Base-by-base conservation (phyloP, 768 basidiomycete species). In the Strobilomyces echinocephalus region DNA sequence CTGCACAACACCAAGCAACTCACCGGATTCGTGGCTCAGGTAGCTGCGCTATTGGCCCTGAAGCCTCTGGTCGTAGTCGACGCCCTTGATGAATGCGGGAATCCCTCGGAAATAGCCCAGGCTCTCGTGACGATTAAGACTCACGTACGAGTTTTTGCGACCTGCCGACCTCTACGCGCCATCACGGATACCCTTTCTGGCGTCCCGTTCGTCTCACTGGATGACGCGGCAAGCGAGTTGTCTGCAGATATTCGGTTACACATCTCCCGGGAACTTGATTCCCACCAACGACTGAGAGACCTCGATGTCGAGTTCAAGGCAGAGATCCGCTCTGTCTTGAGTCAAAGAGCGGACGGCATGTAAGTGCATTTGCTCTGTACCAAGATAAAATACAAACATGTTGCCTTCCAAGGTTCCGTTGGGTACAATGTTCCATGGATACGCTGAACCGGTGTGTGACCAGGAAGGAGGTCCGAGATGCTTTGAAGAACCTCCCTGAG, bases 11-110 rank as follows among this genome's bases (percentile, higher is more conserved):
- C 34, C 4, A 31, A 42, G 33, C 18, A 41, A 8, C 46, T 53
- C 0, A 39, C 33, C 5, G 8, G 24, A 14, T 44, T 44, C 31
- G 46, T 10, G 10, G 38, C 26, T 33, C 28, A 15, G 8, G 21
- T 1, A 1, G 35, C 52, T 1, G 6, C 10, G 10, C 15, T 42
- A 1, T 26, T 1, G 11, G 7, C 0, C 10, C 42, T 26, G 21
- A 24, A 15, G 16, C 52, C 49, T 26, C 3, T 44, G 28, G 41
- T 54, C 2, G 16, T 54, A 1, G 48, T 54, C 3, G 53, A 54
- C 45, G 53, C 49, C 16, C 49, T 54, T 15, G 53, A 54, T 10
- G 53, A 54, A 39, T 54, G 49, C 30, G 33, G 33, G 8, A 42
- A 54, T 10, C 5, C 38, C 14, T 12, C 6, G 8, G 18, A n/a